These are phyloP conservation scores for Chiua sp. DNA, from an alignment of 1,284 basidiomycete genomes.

Conservation along the genomic window DNA sequence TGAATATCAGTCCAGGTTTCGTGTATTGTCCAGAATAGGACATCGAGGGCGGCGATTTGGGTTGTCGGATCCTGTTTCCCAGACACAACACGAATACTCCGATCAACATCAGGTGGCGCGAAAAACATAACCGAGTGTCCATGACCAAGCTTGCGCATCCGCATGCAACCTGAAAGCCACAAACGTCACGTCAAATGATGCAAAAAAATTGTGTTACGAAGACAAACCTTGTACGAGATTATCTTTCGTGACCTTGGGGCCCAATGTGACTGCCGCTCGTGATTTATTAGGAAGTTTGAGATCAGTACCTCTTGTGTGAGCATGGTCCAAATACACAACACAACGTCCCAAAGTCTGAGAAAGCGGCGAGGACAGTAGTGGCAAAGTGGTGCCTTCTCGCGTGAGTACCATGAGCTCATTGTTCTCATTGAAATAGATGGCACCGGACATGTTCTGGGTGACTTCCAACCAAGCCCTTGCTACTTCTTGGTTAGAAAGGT, in stretches of 20 bases:
- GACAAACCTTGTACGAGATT: slow-evolving; percentile 52
- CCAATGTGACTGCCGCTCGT: slow-evolving; percentile 55
- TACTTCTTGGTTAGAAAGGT: slow-evolving; percentile 47
- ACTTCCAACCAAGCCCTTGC: slow-evolving; percentile 46
- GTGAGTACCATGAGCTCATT: slow-evolving; percentile 48
- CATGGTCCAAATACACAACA: slow-evolving; percentile 58
- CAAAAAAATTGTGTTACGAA: too few species aligned
- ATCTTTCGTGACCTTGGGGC: slow-evolving; percentile 57
- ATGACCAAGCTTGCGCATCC: slow-evolving; percentile 52
- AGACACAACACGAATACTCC: slow-evolving; percentile 38
- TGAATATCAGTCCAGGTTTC: slow-evolving; percentile 45
- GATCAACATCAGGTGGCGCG: slow-evolving; percentile 51
- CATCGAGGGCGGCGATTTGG: slow-evolving; percentile 33
- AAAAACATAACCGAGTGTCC: slow-evolving; percentile 55
- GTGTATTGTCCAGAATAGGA: slow-evolving; percentile 48
- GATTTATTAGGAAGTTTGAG: slow-evolving; percentile 48
- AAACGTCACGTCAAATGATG: too few species aligned
- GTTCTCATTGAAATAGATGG: slow-evolving; percentile 49
- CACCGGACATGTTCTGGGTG: slow-evolving; percentile 39
- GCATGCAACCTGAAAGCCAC: slow-evolving; percentile 42
- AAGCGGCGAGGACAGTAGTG: slow-evolving; percentile 47
- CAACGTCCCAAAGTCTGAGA: slow-evolving; percentile 45
- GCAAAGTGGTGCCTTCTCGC: slow-evolving; percentile 42
- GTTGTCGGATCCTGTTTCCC: slow-evolving; percentile 1
- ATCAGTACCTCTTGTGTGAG: slow-evolving; percentile 60